These are phyloP conservation scores for Streptanthus diversifolius DNA, from an alignment of 345 rosid species.

Conservation along the genomic window DNA sequence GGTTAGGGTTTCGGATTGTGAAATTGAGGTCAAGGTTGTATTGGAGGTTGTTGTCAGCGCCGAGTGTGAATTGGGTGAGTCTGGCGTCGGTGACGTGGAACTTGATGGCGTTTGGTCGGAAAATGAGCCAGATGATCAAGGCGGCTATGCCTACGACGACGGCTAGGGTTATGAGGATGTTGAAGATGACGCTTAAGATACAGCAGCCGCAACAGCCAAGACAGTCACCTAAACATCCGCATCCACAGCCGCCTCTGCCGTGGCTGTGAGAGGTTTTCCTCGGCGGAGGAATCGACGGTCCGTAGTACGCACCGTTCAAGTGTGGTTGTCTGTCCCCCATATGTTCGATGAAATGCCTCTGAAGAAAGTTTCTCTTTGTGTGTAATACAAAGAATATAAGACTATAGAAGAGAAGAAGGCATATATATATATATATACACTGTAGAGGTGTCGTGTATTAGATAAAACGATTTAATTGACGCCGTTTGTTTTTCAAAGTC, in stretches of 20 bases:
- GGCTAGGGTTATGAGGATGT: conserved; percentile 40
- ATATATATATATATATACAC: no score
- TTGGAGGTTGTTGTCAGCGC: conserved; percentile 35
- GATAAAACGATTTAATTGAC: conserved; percentile 23
- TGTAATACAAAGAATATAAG: background rate
- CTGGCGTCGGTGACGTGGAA: conserved; percentile 51
- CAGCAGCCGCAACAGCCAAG: conserved; percentile 53
- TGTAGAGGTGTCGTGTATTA: conserved; percentile 28
- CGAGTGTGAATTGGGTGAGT: conserved; percentile 44
- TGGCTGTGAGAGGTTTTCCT: conserved; percentile 43
- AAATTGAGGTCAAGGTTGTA: conserved; percentile 48
- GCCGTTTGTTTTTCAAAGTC: conserved; percentile 33
- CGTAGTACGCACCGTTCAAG: conserved; percentile 67
- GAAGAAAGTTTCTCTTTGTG: background rate
- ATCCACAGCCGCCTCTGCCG: conserved; percentile 32
- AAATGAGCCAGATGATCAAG: conserved; percentile 55
- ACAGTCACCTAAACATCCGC: conserved; percentile 34
- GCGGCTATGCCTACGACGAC: conserved; percentile 43
- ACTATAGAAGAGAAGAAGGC: no score
- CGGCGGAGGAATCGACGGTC: conserved; percentile 61
- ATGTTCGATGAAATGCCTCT: background rate
- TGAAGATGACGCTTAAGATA: conserved; percentile 49
- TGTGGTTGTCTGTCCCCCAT: conserved; percentile 57
- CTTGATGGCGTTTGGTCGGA: conserved; percentile 56
- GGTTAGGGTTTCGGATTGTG: conserved; percentile 59